These are phyloP conservation scores for Microcera coccophila DNA, from an alignment of 2,329 filamentous ascomycete genomes.

Conservation along the genomic window DNA sequence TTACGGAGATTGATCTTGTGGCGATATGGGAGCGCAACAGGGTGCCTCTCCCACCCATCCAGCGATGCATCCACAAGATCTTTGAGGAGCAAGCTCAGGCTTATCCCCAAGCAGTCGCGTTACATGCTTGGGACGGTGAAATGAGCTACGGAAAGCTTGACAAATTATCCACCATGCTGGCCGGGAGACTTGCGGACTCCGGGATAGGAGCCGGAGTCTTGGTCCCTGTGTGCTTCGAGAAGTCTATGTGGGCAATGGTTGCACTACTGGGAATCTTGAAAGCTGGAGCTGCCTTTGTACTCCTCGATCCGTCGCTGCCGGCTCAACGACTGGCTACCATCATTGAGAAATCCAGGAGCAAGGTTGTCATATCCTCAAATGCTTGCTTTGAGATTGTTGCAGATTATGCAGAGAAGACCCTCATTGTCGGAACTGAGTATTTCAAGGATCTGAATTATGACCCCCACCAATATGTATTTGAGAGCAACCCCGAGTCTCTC, in stretches of 20 bases:
- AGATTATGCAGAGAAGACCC: too few species aligned
- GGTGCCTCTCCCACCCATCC: not conserved
- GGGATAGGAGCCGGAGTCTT: conserved; percentile 1
- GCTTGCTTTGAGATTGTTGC: too few species aligned
- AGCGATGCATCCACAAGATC: not conserved
- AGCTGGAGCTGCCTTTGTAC: conserved; percentile 4
- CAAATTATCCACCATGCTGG: conserved; percentile 4
- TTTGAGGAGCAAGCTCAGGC: not conserved
- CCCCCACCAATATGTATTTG: too few species aligned
- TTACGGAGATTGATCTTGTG: too few species aligned
- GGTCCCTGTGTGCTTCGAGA: conserved; percentile 10
- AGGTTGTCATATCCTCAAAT: too few species aligned
- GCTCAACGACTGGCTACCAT: too few species aligned
- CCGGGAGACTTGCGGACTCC: conserved; percentile 2
- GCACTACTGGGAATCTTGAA: conserved; percentile 10
- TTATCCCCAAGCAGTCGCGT: not conserved
- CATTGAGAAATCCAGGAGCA: too few species aligned
- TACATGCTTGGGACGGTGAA: conserved; percentile 2
- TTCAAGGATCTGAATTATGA: too few species aligned
- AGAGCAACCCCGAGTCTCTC: too few species aligned
- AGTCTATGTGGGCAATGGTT: conserved; percentile 18
- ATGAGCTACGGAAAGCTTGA: not conserved
- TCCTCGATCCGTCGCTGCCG: conserved; percentile 8
- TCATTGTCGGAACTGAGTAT: too few species aligned
- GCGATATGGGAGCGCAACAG: too few species aligned